Evolutionary conservation across 2,329 filamentous ascomycete genomes (phyloP).

Genomic region (Claviceps quebecensis): DNA sequence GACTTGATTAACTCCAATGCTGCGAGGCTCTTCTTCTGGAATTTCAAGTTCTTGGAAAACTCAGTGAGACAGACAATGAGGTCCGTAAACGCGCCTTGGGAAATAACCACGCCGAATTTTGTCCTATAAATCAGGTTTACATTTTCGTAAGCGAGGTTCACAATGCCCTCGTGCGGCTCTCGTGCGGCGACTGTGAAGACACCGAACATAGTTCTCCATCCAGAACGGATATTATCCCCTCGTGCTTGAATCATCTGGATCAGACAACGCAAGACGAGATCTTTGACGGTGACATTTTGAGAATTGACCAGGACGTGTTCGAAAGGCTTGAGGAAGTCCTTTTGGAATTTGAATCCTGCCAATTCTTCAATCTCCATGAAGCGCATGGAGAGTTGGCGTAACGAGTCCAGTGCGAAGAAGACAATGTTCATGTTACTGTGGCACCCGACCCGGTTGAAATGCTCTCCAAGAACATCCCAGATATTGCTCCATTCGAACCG

Average conservation of each 20-base stretch:
- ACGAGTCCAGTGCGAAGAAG: constrained; percentile 90
- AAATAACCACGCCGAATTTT: constrained; percentile 88
- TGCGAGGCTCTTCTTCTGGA: constrained; percentile 95
- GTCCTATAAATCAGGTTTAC: constrained; percentile 92
- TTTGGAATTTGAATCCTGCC: constrained; percentile 98
- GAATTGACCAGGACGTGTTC: constrained; percentile 95
- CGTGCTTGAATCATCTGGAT: constrained; percentile 98
- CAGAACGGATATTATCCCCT: constrained; percentile 91
- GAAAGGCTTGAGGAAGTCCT: constrained; percentile 96
- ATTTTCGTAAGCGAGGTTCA: constrained; percentile 93
- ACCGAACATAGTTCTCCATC: constrained; percentile 99
- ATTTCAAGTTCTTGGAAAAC: constrained; percentile 96
- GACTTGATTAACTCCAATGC: constrained; percentile 92
- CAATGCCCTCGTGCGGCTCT: constrained; percentile 88
- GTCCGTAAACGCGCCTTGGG: constrained; percentile 92
- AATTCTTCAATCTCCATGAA: constrained; percentile 98
- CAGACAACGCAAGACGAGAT: constrained; percentile 89
- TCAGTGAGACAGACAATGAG: constrained; percentile 92
- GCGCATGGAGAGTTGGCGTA: constrained; percentile 92
- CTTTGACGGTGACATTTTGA: constrained; percentile 81
- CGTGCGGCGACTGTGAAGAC: constrained; percentile 92
- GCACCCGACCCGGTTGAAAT: constrained; percentile 96
- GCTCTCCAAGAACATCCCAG: constrained; percentile 93
- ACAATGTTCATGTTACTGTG: constrained; percentile 94
- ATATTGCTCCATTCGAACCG: constrained; percentile 97